Evolutionary conservation across 345 rosid genomes (phyloP), one percentile per base, ranked within the genome.

Genomic region (Eucalyptus sp.): DNA sequence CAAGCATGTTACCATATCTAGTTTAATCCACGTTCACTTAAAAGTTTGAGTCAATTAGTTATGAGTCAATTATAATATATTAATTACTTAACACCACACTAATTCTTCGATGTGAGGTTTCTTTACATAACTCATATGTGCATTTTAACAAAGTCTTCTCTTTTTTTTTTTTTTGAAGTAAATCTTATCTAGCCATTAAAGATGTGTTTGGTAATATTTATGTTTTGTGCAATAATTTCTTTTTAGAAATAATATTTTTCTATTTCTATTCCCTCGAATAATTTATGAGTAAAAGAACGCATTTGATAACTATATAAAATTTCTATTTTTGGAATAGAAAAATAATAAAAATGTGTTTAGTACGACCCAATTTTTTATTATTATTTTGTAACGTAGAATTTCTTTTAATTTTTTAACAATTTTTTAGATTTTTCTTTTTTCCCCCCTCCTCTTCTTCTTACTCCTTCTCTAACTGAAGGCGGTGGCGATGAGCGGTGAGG

Each of bases 401-500:
- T 52, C 4, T 18, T 52, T 52, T 52, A 52, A 52, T 3, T 52
- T 52, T 52, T 52, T 52, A 18, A 52, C 3, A 7, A 7, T 3
- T 52, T 52, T 52, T 18, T 7, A 1, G 10, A 52, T 52, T 18
- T 52, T 52, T 52, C 24, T 7, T 52, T 52, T 52, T 18, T 18
- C 2, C 58, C 24, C 25, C 7, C 58, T 1, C 18, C 3, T 52
- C 24, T 52, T 52, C 4, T 52, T 52, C 22, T 52, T 52, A 2
- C 58, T 52, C 58, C 58, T 52, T 52, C 25, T 52, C 58, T 52
- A 52, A 52, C 2, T 7, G 0, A 7, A 2, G 4, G 0, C 0
- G 4, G 4, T 4, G 4, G 10, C 0, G 24, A 52, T 0, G 4
- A 52, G 56, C 10, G 10, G 24, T 0, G 4, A 52, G 58, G 58